Base-by-base conservation (phyloP, 1,139 yeast species). In the Saccharomyces hybrid region DNA sequence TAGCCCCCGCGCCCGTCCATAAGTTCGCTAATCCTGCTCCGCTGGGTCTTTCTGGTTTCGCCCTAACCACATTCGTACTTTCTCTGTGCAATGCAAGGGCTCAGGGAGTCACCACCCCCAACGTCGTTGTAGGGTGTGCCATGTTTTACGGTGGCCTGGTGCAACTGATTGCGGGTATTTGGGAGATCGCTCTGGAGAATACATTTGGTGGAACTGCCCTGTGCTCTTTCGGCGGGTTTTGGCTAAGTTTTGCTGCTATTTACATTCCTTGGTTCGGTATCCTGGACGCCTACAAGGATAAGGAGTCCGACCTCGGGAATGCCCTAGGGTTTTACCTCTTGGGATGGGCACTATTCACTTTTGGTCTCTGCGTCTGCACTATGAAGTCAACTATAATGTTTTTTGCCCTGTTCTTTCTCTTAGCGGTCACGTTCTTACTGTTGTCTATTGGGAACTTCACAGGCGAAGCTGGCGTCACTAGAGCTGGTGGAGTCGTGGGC, bases 101-200 rank as follows among this genome's bases (percentile, higher is more conserved):
- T 9, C 75, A 75, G 75, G 81, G 81, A n/a, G 75, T 78, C 51
- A 60, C 63, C 1, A 71, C 72, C 30, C 77, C 84, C 34, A 76
- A 78, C 59, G 75, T 83, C 31, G 84, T 83, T 54, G 77, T 86
- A 50, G 95, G 95, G 14, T 73, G 84, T 54, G 96, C 96, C 1
- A 79, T 81, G 66, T 89, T 89, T 71, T 89, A 89, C 71, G 95
- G 95, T 55, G 96, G 96, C n/a, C 72, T 82, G 11, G 81, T 87
- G 50, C 96, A 88, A 69, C 70, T 77, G 73, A 65, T 78, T 28
- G 95, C 95, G 28, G 84, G 84, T 3, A 70, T 77, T 56, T 80
- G 82, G 82, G 83, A 79, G 62, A 65, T 80, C 51, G 84, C 86
- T 1, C 59, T 79, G 49, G 89, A 85, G 61, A 84, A 84, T 72